A percentile compares a stretch with the other conserved stretches of the same genome.
Conservation (phyloP, 257 asterid species). For the Nicotiana knightiana region DNA sequence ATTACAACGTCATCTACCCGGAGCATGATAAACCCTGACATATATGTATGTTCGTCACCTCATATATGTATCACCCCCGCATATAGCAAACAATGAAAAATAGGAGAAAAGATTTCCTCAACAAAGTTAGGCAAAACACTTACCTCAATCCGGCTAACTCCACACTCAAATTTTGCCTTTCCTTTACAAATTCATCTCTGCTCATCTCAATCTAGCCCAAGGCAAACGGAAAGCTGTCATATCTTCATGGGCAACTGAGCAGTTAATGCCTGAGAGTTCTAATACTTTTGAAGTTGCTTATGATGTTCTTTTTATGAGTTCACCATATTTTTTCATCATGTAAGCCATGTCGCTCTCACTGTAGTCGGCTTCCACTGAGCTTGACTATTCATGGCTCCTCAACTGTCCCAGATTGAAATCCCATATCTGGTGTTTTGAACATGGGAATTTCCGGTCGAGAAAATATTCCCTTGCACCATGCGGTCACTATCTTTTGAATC, state of each 20-base stretch:
- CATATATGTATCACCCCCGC: no score
- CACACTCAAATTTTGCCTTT: no score
- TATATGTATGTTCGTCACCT: no score
- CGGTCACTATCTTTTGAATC: constrained; percentile 31
- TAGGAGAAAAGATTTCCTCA: no score
- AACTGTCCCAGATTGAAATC: constrained; percentile 79
- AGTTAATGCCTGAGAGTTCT: constrained; percentile 39
- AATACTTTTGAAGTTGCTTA: constrained; percentile 41
- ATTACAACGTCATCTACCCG: no score
- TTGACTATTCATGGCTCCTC: constrained; percentile 53
- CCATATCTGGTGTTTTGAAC: constrained; percentile 77
- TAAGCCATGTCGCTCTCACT: constrained; percentile 45
- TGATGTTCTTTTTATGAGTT: constrained; percentile 66
- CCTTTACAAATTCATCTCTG: no score
- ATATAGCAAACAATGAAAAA: no score
- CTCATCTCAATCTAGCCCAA: no score
- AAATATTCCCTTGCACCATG: constrained; percentile 29
- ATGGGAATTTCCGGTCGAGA: constrained; percentile 46
- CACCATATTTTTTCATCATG: constrained; percentile 53
- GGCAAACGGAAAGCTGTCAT: constrained; percentile 25
- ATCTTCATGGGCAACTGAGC: constrained; percentile 36
- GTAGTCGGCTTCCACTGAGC: constrained; percentile 44
- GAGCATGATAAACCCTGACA: no score
- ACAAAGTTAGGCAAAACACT: no score
- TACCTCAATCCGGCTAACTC: no score